These are phyloP conservation scores for Monosiga brevicollis DNA, from an alignment of 78 protist species.

Conservation along the genomic window DNA sequence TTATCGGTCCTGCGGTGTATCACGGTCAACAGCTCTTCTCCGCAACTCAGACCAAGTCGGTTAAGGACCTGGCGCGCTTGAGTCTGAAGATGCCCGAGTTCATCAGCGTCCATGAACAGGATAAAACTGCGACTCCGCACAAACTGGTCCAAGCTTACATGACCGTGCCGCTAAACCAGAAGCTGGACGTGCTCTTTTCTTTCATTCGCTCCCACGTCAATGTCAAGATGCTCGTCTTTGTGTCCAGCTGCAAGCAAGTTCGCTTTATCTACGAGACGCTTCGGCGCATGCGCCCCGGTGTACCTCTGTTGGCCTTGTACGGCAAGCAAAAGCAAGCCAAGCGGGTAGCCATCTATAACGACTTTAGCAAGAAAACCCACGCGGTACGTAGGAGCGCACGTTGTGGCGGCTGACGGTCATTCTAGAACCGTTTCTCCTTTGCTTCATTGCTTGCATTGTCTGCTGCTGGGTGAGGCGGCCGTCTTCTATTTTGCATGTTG, in stretches of 20 bases:
- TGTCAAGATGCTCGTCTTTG: conserved; percentile 78
- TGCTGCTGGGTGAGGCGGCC: too few species aligned
- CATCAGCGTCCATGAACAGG: conserved; percentile 55
- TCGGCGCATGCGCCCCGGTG: conserved; percentile 64
- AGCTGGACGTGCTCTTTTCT: conserved; percentile 67
- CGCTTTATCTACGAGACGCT: conserved; percentile 63
- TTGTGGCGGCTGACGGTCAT: too few species aligned
- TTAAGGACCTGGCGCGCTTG: conserved; percentile 68
- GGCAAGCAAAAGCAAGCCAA: conserved; percentile 80
- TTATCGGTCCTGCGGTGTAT: too few species aligned
- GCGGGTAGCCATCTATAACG: conserved; percentile 47
- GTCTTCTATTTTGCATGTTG: too few species aligned
- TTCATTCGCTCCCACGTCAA: conserved; percentile 74
- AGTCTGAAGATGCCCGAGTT: conserved; percentile 61
- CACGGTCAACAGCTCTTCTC: conserved; percentile 69
- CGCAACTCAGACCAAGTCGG: conserved; percentile 89
- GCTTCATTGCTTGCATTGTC: too few species aligned
- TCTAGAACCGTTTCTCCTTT: too few species aligned
- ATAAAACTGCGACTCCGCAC: conserved; percentile 38
- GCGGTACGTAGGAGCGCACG: too few species aligned
- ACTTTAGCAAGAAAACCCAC: conserved; percentile 6
- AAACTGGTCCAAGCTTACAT: conserved; percentile 40
- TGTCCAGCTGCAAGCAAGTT: conserved; percentile 90
- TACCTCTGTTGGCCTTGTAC: conserved; percentile 63
- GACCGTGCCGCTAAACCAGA: conserved; percentile 41